phyloP scores from a whole-genome alignment of 352 stramenopile species.

The Blastocystis sp. region DNA sequence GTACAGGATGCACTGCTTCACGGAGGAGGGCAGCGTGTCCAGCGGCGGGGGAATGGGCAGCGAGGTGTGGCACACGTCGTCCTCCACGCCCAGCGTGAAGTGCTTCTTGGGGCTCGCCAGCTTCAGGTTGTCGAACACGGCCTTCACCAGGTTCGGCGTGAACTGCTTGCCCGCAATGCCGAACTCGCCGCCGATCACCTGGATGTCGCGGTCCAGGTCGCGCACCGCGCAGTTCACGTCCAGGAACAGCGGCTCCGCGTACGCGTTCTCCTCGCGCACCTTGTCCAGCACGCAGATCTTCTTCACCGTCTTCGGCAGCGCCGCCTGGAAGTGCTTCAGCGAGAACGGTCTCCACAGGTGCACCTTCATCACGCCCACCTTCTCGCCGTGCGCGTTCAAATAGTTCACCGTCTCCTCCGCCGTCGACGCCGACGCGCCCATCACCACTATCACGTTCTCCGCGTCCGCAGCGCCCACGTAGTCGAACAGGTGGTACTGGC shows the following conservation, averaged over 20 bases:
- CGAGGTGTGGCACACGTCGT: slow-evolving; percentile 76
- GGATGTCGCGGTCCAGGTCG: slow-evolving; percentile 73
- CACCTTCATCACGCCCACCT: slow-evolving; percentile 80
- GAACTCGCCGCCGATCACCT: slow-evolving; percentile 77
- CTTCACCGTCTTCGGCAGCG: slow-evolving; percentile 75
- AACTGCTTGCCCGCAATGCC: slow-evolving; percentile 77
- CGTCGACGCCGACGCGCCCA: slow-evolving; percentile 75
- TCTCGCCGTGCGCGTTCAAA: slow-evolving; percentile 78
- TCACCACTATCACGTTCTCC: slow-evolving; percentile 78
- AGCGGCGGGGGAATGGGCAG: slow-evolving; percentile 74
- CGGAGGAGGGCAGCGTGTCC: slow-evolving; percentile 74
- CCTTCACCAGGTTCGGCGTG: slow-evolving; percentile 77
- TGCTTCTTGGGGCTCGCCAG: slow-evolving; percentile 73
- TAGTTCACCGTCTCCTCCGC: slow-evolving; percentile 77
- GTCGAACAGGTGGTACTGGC: slow-evolving; percentile 81
- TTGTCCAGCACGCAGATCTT: slow-evolving; percentile 79
- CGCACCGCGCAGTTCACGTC: slow-evolving; percentile 78
- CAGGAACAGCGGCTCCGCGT: slow-evolving; percentile 77
- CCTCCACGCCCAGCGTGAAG: slow-evolving; percentile 81
- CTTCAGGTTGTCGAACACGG: slow-evolving; percentile 76
- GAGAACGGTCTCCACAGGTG: slow-evolving; percentile 79
- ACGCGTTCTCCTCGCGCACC: slow-evolving; percentile 76
- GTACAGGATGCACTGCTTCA: slow-evolving; percentile 85
- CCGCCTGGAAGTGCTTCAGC: slow-evolving; percentile 77
- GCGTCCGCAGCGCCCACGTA: slow-evolving; percentile 78